Evolutionary conservation across 1,284 basidiomycete genomes (phyloP), one percentile per base, ranked within the genome.

Genomic region (Takashimella koratensis): DNA sequence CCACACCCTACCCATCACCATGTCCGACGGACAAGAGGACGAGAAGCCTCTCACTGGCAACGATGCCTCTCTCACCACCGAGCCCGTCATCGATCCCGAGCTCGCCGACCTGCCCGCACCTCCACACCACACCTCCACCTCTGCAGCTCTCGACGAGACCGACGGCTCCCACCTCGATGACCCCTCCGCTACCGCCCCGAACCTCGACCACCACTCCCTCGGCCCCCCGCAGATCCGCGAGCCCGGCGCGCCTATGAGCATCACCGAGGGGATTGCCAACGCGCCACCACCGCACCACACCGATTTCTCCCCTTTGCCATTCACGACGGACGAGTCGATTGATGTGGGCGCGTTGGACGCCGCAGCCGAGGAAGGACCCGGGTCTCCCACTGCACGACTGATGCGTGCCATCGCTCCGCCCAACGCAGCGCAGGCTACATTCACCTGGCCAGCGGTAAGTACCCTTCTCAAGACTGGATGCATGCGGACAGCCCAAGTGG

Each of bases 361-460:
- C n/a, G 63, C 56, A 19, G 57, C 52, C 19, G 64, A 54, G 19
- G 63, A 63, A 45, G 61, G 63, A 51, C 72, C 70, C 3, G 72
- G 72, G n/a, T 70, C 67, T 45, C 72, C 72, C 1, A 69, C 67
- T 11, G 63, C 66, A 3, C 68, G 69, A 49, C 54, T 72, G 19
- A 65, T 74, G 57, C 55, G 68, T 27, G 70, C 68, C 6, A 70
- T 73, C 24, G 72, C 70, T 4, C 72, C 72, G 16, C 68, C 68
- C 13, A 68, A 70, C 43, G 72, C 72, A 1, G 59, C 63, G 5
- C 66, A 67, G 59, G 61, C 64, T n/a, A 65, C 65, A 43, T 56
- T 61, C 12, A 67, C 66, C 51, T 74, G 72, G 72, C 59, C 66
- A 27, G 51, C 67, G 13, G 72, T 74, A 51, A 71, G 72, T 68